These are phyloP conservation scores for Ustilago shanxiensis DNA, from an alignment of 1,284 basidiomycete genomes.

Conservation along the genomic window DNA sequence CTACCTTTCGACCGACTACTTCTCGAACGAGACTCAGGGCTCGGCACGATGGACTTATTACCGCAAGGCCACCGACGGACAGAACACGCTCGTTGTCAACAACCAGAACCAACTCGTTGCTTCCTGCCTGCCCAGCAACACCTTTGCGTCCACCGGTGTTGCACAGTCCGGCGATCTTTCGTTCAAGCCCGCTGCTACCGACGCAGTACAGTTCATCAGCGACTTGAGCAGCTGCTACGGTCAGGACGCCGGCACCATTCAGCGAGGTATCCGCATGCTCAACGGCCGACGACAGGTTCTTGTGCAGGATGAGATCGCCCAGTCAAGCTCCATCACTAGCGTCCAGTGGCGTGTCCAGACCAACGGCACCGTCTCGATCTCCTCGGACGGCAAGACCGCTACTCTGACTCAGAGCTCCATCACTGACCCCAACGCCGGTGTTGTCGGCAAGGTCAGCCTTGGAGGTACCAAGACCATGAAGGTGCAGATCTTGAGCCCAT, in stretches of 20 bases:
- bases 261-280: constrained; percentile 87
- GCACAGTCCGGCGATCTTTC: constrained; percentile 81
- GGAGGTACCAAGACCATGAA: constrained; percentile 70
- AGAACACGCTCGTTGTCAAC: constrained; percentile 90
- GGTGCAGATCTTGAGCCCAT: constrained; percentile 75
- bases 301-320: constrained; percentile 71
- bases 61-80: constrained; percentile 94
- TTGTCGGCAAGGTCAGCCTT: constrained; percentile 69
- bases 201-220: constrained; percentile 85
- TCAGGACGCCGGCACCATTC: constrained; percentile 75
- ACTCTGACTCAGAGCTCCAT: constrained; percentile 77
- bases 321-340: constrained; percentile 44
- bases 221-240: constrained; percentile 86
- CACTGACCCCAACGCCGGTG: constrained; percentile 74
- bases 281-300: constrained; percentile 92
- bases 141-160: constrained; percentile 76
- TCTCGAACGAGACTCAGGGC: constrained; percentile 55
- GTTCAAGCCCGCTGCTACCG: constrained; percentile 76
- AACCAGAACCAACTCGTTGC: constrained; percentile 83
- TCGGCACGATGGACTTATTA: constrained; percentile 73
- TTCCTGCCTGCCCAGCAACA: constrained; percentile 76
- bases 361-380: constrained; percentile 76
- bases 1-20: constrained; percentile 75
- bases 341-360: constrained; percentile 96
- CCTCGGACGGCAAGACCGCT: constrained; percentile 73